Base-by-base conservation (phyloP, 225 moss, liverwort and hornwort genomes). In the Sphagnum tenellum region DNA sequence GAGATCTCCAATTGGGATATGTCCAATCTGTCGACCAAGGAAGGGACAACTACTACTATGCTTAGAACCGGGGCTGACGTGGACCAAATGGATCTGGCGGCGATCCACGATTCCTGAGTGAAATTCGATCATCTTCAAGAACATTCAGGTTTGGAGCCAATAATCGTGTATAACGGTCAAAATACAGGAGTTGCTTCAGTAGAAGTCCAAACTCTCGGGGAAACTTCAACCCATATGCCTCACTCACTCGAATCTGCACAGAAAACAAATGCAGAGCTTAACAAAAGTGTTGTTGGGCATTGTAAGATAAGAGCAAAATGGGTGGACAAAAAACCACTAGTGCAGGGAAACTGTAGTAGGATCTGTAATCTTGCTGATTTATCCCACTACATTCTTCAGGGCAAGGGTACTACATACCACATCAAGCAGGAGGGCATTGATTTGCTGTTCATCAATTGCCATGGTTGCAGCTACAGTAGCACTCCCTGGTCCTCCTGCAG, bases 181-280 rank as follows among this genome's bases (percentile, higher is more conserved):
- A 96, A 71, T 96, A 96, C 45, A 96, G 72, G 8, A 96, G 96
- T 71, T 96, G 92, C 78, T 96, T 96, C 69, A 96, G 60, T 3
- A 96, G 78, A 57, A 92, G 68, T 11, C 96, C 96, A 67, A 96
- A 96, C 55, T 96, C 96, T 68, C 96, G 78, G 4, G 96, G 92
- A 64, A 96, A 85, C 67, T 81, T 88, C 71, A 96, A 73, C 57
- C 96, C 96, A 64, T 96, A 96, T 69, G 84, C 77, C 79, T 96
- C 96, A 72, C 96, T 92, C 60, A 92, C 92, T 61, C 89, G 81
- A 67, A 98, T 75, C 92, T 96, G 81, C 72, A 84, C 8, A 74
- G 8, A 69, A 2, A 59, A 7, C 44, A 12, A 29, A 29, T 29
- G 29, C 29, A 29, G 29, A 29, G 29, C 29, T 29, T 29, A 0